phyloP scores from a whole-genome alignment of 768 basidiomycete genomes.

The Boletellus emodensis region DNA sequence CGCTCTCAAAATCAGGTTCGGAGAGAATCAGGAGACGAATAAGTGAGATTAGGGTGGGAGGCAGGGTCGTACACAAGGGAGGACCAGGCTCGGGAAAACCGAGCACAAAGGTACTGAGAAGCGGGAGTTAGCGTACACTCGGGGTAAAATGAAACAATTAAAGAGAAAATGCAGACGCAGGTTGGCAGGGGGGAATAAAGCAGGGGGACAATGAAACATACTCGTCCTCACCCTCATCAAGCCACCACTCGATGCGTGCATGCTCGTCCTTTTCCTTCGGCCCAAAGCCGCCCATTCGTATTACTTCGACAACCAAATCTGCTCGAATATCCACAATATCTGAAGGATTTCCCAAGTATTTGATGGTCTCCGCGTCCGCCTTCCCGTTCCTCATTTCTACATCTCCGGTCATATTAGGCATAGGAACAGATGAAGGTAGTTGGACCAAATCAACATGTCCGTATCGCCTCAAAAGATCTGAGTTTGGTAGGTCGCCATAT shows the following conservation, averaged over 20 bases:
- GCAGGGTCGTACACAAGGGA: conserved; percentile 51
- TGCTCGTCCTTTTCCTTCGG: conserved; percentile 11
- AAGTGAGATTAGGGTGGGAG: conserved; percentile 63
- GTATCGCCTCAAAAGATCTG: conserved; percentile 89
- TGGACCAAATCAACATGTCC: conserved; percentile 84
- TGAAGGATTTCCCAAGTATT: conserved; percentile 61
- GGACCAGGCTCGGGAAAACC: conserved; percentile 35
- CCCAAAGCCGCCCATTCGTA: conserved; percentile 16
- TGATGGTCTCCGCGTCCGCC: conserved; percentile 16
- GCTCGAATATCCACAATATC: conserved; percentile 78
- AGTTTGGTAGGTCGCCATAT: conserved; percentile 89
- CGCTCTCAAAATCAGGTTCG: conserved; percentile 55
- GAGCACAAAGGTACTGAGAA: conserved; percentile 10
- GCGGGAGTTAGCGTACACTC: neutral
- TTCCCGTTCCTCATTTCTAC: conserved; percentile 10
- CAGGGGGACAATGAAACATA: conserved; percentile 34
- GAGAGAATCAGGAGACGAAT: conserved; percentile 58
- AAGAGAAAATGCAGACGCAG: neutral
- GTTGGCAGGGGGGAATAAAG: neutral
- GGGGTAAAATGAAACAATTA: neutral
- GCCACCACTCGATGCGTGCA: conserved; percentile 83
- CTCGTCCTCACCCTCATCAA: conserved; percentile 90
- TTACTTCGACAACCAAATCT: conserved; percentile 54
- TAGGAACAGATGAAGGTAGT: conserved; percentile 29
- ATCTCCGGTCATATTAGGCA: conserved; percentile 1